phyloP scores from a whole-genome alignment of 257 asterid species.

The Oldenlandia corymbosa region DNA sequence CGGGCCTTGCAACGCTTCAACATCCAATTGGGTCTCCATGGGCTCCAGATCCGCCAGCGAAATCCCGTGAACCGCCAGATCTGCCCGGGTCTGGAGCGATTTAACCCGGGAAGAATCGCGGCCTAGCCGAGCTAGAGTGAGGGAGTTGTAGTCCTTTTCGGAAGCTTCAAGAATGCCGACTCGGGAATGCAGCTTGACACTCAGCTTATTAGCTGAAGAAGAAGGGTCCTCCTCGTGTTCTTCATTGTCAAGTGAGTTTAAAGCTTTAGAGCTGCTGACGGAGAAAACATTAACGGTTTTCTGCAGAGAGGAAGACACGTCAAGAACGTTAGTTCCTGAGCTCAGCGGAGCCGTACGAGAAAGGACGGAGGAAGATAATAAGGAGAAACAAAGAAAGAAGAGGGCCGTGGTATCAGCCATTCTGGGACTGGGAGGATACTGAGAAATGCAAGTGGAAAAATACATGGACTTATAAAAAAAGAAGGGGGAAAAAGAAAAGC shows the following conservation, averaged over 20 bases:
- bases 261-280: slow-evolving; percentile 18
- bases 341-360: slow-evolving; percentile 39
- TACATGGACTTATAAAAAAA: slow-evolving; percentile 18
- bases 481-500: neutral
- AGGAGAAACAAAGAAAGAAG: slow-evolving; percentile 24
- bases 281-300: slow-evolving; percentile 44
- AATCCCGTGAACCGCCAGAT: slow-evolving; percentile 56
- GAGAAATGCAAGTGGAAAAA: slow-evolving; percentile 7
- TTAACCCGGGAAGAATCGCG: slow-evolving; percentile 76
- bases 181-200: slow-evolving; percentile 62
- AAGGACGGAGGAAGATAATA: slow-evolving; percentile 25
- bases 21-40: slow-evolving; percentile 39
- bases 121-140: slow-evolving; percentile 53
- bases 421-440: neutral
- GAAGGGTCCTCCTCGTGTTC: slow-evolving; percentile 16
- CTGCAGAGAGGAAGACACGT: slow-evolving; percentile 41
- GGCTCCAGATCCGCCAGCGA: slow-evolving; percentile 65
- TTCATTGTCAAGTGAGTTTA: slow-evolving; percentile 34
- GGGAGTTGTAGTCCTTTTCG: slow-evolving; percentile 44
- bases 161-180: slow-evolving; percentile 40
- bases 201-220: slow-evolving; percentile 27
- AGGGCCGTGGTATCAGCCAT: slow-evolving; percentile 30
- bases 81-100: slow-evolving; percentile 65
- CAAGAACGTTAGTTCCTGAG: slow-evolving; percentile 34
- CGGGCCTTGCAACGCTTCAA: slow-evolving; percentile 54